A percentile compares a stretch with the other conserved stretches of the same genome.
These are phyloP conservation scores for Fusarium sarcochroum DNA, from an alignment of 2,329 filamentous ascomycete genomes.

Conservation along the genomic window DNA sequence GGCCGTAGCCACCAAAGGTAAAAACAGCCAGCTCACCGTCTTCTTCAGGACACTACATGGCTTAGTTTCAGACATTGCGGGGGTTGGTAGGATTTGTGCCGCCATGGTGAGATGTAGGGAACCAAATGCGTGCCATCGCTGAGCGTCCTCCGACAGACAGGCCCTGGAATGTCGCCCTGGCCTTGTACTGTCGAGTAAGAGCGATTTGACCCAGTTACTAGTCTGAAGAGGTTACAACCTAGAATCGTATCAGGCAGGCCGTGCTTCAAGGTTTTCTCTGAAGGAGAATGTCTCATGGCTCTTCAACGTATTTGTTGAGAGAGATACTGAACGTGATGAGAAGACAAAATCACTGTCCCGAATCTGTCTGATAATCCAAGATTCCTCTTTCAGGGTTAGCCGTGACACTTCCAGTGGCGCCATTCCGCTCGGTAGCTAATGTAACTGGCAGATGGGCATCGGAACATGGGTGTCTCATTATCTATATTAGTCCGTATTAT, in stretches of 20 bases:
- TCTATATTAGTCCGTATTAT: constrained; percentile 30
- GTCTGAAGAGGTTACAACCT: not conserved
- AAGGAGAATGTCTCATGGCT: not conserved
- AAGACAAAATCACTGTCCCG: not conserved
- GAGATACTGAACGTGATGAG: constrained; percentile 1
- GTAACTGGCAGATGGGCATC: constrained; percentile 29
- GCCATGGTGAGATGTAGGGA: constrained; percentile 19
- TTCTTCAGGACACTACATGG: constrained; percentile 26
- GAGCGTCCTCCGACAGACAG: constrained; percentile 15
- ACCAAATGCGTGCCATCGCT: constrained; percentile 28
- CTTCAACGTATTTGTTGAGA: constrained; percentile 1
- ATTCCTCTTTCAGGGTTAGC: constrained; percentile 23
- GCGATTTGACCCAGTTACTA: constrained; percentile 1
- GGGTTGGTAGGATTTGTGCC: constrained; percentile 25
- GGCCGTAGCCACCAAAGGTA: constrained; percentile 9
- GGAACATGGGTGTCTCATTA: constrained; percentile 18
- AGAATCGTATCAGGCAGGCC: not conserved
- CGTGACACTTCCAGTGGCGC: constrained; percentile 33
- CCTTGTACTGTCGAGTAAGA: constrained; percentile 5
- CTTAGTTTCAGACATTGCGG: constrained; percentile 39
- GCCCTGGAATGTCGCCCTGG: constrained; percentile 17
- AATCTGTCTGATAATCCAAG: constrained; percentile 14
- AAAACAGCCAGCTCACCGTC: constrained; percentile 11
- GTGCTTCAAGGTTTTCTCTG: not conserved
- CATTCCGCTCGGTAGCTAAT: constrained; percentile 37